These are phyloP conservation scores for Naganishia friedmannii DNA, from an alignment of 768 basidiomycete species.

Conservation along the genomic window DNA sequence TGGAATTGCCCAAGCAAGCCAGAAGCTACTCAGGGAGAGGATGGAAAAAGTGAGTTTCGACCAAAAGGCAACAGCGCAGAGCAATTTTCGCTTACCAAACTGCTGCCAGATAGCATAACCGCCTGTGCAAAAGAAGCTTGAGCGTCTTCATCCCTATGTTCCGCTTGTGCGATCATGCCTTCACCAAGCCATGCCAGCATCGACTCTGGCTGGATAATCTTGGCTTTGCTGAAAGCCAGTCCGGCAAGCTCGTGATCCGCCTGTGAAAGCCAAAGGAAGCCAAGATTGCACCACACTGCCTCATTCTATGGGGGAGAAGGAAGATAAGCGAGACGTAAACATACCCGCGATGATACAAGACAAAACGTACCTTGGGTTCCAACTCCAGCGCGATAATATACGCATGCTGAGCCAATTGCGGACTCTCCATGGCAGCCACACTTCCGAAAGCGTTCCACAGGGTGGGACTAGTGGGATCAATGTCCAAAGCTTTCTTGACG, in stretches of 20 bases:
- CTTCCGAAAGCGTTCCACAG: conserved; percentile 84
- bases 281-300: conserved; percentile 78
- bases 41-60: not conserved
- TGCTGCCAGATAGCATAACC: conserved; percentile 49
- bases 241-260: conserved; percentile 77
- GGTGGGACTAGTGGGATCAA: conserved; percentile 66
- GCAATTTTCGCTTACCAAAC: conserved; percentile 44
- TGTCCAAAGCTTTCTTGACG: conserved; percentile 68
- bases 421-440: conserved; percentile 64
- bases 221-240: conserved; percentile 79
- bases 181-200: conserved; percentile 87
- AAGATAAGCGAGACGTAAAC: conserved; percentile 5
- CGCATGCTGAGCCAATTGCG: conserved; percentile 81
- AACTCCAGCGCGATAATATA: conserved; percentile 84
- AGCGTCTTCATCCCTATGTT: conserved; percentile 60
- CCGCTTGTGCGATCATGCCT: conserved; percentile 47
- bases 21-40: conserved; percentile 55
- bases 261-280: conserved; percentile 77
- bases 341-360: conserved; percentile 1
- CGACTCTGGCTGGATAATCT: conserved; percentile 87
- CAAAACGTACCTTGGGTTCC: conserved; percentile 67
- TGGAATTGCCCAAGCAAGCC: conserved; percentile 65
- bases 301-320: conserved; percentile 59
- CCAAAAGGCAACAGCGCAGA: not conserved
- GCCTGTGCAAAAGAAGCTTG: conserved; percentile 57